These are phyloP conservation scores for Globisporangium viniferum DNA, from an alignment of 352 stramenopile species.

Conservation along the genomic window DNA sequence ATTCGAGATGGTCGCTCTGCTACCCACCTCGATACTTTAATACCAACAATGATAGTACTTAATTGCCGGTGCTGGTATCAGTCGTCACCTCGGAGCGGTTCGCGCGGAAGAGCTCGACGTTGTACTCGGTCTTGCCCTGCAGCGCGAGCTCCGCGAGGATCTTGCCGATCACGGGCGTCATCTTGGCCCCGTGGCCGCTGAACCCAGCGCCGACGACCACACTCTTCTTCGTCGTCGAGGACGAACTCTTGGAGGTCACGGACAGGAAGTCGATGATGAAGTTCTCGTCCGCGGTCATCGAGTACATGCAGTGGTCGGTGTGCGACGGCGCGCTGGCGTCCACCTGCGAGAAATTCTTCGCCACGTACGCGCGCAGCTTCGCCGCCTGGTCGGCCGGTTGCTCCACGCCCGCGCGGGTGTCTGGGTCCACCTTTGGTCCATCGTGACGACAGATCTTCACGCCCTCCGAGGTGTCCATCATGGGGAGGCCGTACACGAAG, in stretches of 20 bases:
- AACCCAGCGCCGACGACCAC: conserved; percentile 75
- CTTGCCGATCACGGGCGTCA: conserved; percentile 80
- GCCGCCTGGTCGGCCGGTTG: conserved; percentile 26
- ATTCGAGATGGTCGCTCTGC: background rate
- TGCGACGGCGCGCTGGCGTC: conserved; percentile 36
- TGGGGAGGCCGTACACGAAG: conserved; percentile 50
- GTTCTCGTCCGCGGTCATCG: conserved; percentile 70
- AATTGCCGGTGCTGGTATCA: background rate
- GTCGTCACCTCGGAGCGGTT: background rate
- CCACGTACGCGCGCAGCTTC: conserved; percentile 35
- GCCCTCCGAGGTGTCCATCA: conserved; percentile 39
- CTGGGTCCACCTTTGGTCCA: conserved; percentile 39
- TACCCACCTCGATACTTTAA: background rate
- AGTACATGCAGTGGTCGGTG: conserved; percentile 81
- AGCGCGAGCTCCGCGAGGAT: conserved; percentile 72
- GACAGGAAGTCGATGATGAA: conserved; percentile 71
- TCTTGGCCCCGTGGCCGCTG: conserved; percentile 84
- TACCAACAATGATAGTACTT: background rate
- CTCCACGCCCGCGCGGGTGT: conserved; percentile 31
- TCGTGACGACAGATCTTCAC: conserved; percentile 79
- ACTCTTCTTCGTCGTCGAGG: conserved; percentile 24
- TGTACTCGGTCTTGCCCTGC: conserved; percentile 34
- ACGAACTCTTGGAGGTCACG: background rate
- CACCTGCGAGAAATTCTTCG: conserved; percentile 46
- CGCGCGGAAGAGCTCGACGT: conserved; percentile 43